Base-by-base conservation (phyloP, 805 yeast species). In the Saccharomycopsis babjevae region DNA sequence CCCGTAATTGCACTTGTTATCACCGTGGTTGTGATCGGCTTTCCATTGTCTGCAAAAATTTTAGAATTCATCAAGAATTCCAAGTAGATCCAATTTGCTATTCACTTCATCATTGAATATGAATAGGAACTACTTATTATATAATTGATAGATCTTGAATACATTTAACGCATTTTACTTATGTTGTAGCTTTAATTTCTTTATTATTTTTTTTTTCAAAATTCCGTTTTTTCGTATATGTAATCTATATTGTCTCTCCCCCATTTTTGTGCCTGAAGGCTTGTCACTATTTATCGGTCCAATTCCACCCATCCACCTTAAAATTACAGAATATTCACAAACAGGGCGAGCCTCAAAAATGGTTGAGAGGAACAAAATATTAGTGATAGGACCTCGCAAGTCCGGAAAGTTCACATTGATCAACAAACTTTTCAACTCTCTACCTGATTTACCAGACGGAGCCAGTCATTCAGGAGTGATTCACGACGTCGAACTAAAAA, bases 381-480 rank as follows among this genome's bases (percentile, higher is more conserved):
- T 62, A 15, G 39, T 62, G 20, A 38, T 62, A 16, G 65, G 65
- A 16, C 39, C 61, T 15, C 43, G 57, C 11, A 61, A 54, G 32
- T 58, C 63, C 5, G 65, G 65, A 34, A 62, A 61, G 34, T 40
- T 62, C 13, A 60, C 61, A 15, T 20, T 62, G 6, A 40, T 61
- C 15, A 32, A 60, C 18, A 43, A 38, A 5, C 20, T 62, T 18
- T 62, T 62, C 30, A 18, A 39, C 7, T 18, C 56, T 7, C n/a
- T 58, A 3, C 63, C 63, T 13, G 58, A 58, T 25, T 13, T 55
- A 10, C 36, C 32, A 8, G 11, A 16, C 1, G 56, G 46, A 15
- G 34, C 54, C 34, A 22, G 42, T 10, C 64, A 62, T 54, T 59
- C 60, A 2, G 66, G 66, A 11, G 34, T 62, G 30, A 64, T 64